phyloP scores from a whole-genome alignment of 352 stramenopile genomes.

The Phytophthora pini region DNA sequence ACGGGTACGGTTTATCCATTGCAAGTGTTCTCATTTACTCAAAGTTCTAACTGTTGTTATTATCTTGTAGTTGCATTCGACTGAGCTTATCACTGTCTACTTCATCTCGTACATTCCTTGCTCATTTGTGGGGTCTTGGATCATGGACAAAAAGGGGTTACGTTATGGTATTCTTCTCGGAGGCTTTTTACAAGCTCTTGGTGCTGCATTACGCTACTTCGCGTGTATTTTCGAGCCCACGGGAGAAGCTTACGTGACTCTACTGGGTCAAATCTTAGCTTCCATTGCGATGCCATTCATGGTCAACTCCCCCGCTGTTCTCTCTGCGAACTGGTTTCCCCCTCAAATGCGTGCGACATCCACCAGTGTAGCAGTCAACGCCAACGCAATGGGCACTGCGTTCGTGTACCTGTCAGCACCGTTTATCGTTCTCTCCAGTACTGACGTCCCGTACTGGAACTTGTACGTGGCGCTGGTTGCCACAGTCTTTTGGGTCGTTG shows the following conservation, averaged over 20 bases:
- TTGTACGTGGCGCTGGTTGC: slow-evolving; percentile 48
- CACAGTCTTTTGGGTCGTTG: slow-evolving; percentile 28
- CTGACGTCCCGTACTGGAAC: slow-evolving; percentile 53
- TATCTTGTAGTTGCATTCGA: slow-evolving; percentile 57
- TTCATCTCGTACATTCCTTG: slow-evolving; percentile 84
- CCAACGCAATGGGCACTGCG: slow-evolving; percentile 74
- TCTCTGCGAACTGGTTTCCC: slow-evolving; percentile 81
- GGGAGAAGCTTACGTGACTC: slow-evolving; percentile 47
- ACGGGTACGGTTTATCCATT: slow-evolving; percentile 32
- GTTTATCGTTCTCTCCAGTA: slow-evolving; percentile 52
- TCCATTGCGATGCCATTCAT: slow-evolving; percentile 85
- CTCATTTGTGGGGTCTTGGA: slow-evolving; percentile 79
- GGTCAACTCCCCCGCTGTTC: slow-evolving; percentile 80
- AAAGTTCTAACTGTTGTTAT: not conserved
- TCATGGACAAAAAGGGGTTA: slow-evolving; percentile 83
- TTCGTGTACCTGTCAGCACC: slow-evolving; percentile 64
- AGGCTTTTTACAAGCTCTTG: slow-evolving; percentile 57
- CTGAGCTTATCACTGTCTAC: slow-evolving; percentile 80
- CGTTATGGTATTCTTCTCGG: slow-evolving; percentile 70
- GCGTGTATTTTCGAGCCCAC: slow-evolving; percentile 33
- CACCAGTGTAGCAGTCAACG: slow-evolving; percentile 78
- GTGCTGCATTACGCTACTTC: slow-evolving; percentile 55
- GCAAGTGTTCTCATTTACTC: not conserved
- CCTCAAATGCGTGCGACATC: slow-evolving; percentile 66
- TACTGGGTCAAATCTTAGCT: slow-evolving; percentile 69